A percentile compares a stretch with the other conserved stretches of the same genome.
These are phyloP conservation scores for Salix purpurea DNA, from an alignment of 345 rosid species.

Conservation along the genomic window DNA sequence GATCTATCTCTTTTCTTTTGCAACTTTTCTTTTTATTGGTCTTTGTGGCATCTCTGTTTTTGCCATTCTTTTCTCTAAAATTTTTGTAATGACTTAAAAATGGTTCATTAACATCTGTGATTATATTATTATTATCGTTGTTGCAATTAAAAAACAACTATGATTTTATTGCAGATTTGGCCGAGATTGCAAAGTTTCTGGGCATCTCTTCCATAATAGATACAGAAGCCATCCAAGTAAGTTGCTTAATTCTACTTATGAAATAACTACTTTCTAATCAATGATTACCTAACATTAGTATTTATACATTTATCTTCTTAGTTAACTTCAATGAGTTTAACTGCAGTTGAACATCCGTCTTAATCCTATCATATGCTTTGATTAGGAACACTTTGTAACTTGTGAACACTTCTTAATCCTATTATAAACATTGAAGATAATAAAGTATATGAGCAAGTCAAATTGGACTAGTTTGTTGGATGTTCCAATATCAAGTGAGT, in stretches of 20 bases:
- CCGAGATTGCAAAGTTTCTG: slow-evolving; percentile 90
- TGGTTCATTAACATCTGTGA: too few relatives aligned
- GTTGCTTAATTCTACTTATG: background rate
- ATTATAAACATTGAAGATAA: background rate
- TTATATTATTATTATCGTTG: too few relatives aligned
- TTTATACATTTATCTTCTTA: background rate
- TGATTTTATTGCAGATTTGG: slow-evolving; percentile 55
- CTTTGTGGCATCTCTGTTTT: too few relatives aligned
- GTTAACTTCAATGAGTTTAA: background rate
- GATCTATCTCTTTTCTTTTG: too few relatives aligned
- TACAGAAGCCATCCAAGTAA: slow-evolving; percentile 86
- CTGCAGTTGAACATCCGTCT: background rate
- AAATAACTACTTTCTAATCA: background rate
- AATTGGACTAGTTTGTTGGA: background rate
- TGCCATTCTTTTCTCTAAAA: too few relatives aligned
- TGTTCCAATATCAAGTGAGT: slow-evolving; percentile 3
- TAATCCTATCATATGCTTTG: background rate
- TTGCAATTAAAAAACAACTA: background rate
- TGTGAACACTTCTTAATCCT: background rate
- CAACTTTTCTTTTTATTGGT: too few relatives aligned
- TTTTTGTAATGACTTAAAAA: too few relatives aligned
- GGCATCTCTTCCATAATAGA: slow-evolving; percentile 76
- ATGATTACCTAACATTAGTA: background rate
- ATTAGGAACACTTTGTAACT: background rate
- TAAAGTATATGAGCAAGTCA: background rate